These are phyloP conservation scores for Penicillium diatomitis DNA, from an alignment of 495 filamentous ascomycete species.

Conservation along the genomic window DNA sequence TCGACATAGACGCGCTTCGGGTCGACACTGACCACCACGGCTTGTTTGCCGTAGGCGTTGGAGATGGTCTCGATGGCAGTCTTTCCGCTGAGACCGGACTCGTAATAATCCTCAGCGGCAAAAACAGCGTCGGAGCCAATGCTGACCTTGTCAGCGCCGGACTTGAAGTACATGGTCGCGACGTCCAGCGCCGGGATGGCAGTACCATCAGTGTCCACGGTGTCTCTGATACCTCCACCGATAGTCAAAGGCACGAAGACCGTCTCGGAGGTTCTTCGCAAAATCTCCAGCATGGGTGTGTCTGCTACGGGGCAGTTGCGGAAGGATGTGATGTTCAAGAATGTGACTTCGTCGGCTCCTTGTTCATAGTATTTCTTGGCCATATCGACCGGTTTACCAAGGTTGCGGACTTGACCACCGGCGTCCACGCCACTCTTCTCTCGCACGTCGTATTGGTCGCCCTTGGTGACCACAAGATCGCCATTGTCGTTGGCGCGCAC, in stretches of 20 bases:
- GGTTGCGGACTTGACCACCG: constrained; percentile 75
- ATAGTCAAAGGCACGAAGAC: constrained; percentile 98
- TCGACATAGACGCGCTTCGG: constrained; percentile 84
- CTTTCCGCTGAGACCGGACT: constrained; percentile 57
- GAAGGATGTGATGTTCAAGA: constrained; percentile 97
- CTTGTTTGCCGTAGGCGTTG: constrained; percentile 88
- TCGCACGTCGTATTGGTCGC: constrained; percentile 99
- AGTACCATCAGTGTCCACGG: constrained; percentile 81
- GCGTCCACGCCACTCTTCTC: constrained; percentile 56
- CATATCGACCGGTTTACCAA: constrained; percentile 95
- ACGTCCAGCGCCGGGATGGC: constrained; percentile 80
- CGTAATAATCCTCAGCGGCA: constrained; percentile 84
- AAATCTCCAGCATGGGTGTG: constrained; percentile 89
- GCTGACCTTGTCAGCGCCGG: constrained; percentile 96
- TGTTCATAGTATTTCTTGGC: constrained; percentile 91
- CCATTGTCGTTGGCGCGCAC: constrained; percentile 94
- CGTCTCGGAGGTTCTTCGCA: constrained; percentile 75
- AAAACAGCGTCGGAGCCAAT: constrained; percentile 92
- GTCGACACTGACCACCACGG: constrained; percentile 92
- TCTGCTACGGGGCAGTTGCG: constrained; percentile 87
- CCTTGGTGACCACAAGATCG: constrained; percentile 95
- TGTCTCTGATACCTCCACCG: constrained; percentile 89
- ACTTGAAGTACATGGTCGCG: constrained; percentile 95
- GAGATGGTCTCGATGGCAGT: constrained; percentile 95
- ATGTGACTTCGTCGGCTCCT: constrained; percentile 93